Evolutionary conservation across 495 filamentous ascomycete species (phyloP), one percentile per base, ranked within the genome.

Genomic region (Cetradonia linearis): DNA sequence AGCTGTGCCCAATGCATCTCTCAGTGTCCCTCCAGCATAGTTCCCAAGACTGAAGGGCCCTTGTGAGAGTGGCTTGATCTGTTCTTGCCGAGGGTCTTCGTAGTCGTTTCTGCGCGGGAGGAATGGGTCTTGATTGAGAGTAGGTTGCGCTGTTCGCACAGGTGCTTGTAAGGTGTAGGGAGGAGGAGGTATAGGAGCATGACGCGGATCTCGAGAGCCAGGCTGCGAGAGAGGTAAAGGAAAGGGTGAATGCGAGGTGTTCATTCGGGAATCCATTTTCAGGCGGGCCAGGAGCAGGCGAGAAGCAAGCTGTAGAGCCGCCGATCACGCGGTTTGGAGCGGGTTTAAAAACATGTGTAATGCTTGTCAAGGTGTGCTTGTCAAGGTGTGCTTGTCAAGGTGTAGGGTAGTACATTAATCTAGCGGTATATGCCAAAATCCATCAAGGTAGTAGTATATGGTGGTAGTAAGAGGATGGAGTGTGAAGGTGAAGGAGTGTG

Each of bases 121-220:
- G 59, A 62, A 62, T 4, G 53, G 47, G 25, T 65, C 59, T 34
- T 62, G 48, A 31, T 49, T 55, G 30, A 59, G 36, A 33, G 28
- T 40, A 28, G 47, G 47, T 5, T 55, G 59, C 5, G 48, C 25
- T 27, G 36, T 55, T 10, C 34, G 63, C 36, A 38, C 28, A 27
- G 55, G 47, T 50, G 55, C 23, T 52, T 58, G 60, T 28, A 61
- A 38, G 54, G 63, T 52, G 38, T 60, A 62, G 31, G 62, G 65
- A 52, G 62, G 62, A 20, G 64, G 62, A 34, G 64, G 64, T 44
- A 62, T 57, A 23, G 64, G 56, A 40, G 66, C 63, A 42, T 61
- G 56, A 47, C 59, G 62, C 14, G 60, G 37, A 49, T 66, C 57
- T 25, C 53, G 62, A 11, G 52, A 14, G 23, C 47, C 58, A 27